Percentiles rank a stretch among this genome's conserved stretches.
Evolutionary conservation across 352 stramenopile species (phyloP).

Genomic region (Globisporangium ultimum): DNA sequence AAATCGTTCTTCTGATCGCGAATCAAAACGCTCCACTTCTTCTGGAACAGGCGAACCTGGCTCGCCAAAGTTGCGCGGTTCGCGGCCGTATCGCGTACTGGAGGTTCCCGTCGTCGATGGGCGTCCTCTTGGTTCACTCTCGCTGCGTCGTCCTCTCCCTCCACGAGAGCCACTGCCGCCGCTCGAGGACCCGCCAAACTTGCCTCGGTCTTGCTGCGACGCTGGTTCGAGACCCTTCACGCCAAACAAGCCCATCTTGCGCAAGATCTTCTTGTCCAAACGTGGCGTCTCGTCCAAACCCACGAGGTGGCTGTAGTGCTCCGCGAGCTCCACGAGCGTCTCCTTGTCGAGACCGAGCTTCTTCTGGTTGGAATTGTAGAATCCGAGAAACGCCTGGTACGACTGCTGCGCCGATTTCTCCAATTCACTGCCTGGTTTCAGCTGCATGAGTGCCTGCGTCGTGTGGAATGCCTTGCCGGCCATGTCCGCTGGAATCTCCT

Average conservation of each 20-base stretch:
- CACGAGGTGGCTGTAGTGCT: slow-evolving; percentile 58
- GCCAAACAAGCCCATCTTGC: slow-evolving; percentile 87
- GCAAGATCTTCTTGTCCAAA: slow-evolving; percentile 86
- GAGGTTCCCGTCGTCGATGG: neutral
- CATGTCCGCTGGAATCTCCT: neutral
- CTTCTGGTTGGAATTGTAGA: slow-evolving; percentile 87
- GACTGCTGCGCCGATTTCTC: slow-evolving; percentile 81
- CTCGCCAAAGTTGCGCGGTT: neutral
- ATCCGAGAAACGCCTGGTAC: slow-evolving; percentile 95
- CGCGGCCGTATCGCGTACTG: neutral
- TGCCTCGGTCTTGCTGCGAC: slow-evolving; percentile 8
- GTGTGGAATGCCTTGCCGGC: neutral
- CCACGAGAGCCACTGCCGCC: slow-evolving; percentile 9
- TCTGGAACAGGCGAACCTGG: neutral
- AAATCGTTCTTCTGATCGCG: neutral
- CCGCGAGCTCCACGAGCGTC: slow-evolving; percentile 74
- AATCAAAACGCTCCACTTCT: neutral
- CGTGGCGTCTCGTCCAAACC: slow-evolving; percentile 67
- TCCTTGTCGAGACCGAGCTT: slow-evolving; percentile 26
- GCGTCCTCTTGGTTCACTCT: neutral
- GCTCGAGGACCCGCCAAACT: slow-evolving; percentile 12
- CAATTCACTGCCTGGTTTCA: slow-evolving; percentile 51
- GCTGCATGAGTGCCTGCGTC: slow-evolving; percentile 30
- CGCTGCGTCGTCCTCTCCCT: neutral
- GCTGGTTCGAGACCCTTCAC: slow-evolving; percentile 55